Conservation (phyloP, 768 basidiomycete genomes). For the Mycena vitilis region DNA sequence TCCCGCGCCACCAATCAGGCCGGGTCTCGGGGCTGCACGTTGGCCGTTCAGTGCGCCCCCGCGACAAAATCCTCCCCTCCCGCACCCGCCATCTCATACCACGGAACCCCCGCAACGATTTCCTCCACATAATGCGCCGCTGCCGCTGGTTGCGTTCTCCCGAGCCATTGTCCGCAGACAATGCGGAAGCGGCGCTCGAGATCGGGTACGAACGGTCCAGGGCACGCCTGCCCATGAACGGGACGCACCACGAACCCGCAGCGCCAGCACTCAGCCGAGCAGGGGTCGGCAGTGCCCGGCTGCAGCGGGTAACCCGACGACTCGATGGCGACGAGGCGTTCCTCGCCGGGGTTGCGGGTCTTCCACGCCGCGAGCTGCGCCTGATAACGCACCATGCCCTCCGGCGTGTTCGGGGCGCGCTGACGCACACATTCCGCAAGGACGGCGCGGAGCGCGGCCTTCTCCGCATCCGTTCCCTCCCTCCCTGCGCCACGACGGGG, state of each 20-base stretch:
- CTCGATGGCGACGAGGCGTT: neutral
- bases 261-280: neutral
- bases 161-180: neutral
- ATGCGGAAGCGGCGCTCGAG: neutral
- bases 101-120: neutral
- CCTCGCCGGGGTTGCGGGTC: neutral
- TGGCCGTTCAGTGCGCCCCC: constrained; percentile 2
- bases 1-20: constrained; percentile 9
- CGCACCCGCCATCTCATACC: neutral
- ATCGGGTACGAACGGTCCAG: neutral
- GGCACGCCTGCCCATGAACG: neutral
- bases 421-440: neutral
- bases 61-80: neutral
- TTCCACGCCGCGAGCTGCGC: neutral
- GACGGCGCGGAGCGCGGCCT: neutral
- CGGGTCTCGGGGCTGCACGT: neutral
- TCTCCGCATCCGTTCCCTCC: neutral
- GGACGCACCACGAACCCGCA: neutral
- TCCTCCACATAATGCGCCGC: neutral
- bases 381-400: neutral
- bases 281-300: neutral
- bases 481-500: too few relatives aligned
- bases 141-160: neutral
- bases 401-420: neutral
- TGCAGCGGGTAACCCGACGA: neutral